Base-by-base conservation (phyloP, 2,329 filamentous ascomycete species). In the Phialophora verrucosa region DNA sequence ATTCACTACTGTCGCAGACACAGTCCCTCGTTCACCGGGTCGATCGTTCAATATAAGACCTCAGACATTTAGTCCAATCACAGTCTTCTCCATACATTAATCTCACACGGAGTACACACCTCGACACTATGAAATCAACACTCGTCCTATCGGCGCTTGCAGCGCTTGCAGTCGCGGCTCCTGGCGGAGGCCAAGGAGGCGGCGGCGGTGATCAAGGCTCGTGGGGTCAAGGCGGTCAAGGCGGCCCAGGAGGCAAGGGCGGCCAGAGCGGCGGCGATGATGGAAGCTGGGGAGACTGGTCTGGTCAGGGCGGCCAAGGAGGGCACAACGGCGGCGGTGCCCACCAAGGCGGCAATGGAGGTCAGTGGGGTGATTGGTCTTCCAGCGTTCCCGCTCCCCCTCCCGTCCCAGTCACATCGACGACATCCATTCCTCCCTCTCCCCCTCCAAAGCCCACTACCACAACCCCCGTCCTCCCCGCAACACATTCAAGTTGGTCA, bases 81-180 rank as follows among this genome's bases (percentile, higher is more conserved):
- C 57, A 63, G 12, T 51, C 8, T 14, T 51, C 8, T 25, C 47
- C 25, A 17, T 29, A 51, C 31, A 56, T 20, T 64, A 63, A 56
- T 62, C 55, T 57, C 59, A 58, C 35, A 47, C 38, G 38, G 38
- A 44, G 17, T 44, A n/a, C 38, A 44, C 38, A 44, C 14, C 29
- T 32, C 58, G 20, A 56, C 68, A 72, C 42, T 32, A 73, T 73
- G 71, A 67, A 67, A 59, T 62, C 70, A 25, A 51, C 68, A 47
- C 35, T 72, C 54, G 42, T 71, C 47, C 64, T 71, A 14, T 55
- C 53, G 8, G 70, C 68, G 42, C 62, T 71, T 35, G 70, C 67
- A 4, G 50, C 70, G 20, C 29, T 73, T 44, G 69, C 63, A 47
- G 66, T 68, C 63, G 71, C 71, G 29, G 59, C 67, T 42, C 70